phyloP scores from a whole-genome alignment of 1,284 basidiomycete species.

The Malassezia sp. region DNA sequence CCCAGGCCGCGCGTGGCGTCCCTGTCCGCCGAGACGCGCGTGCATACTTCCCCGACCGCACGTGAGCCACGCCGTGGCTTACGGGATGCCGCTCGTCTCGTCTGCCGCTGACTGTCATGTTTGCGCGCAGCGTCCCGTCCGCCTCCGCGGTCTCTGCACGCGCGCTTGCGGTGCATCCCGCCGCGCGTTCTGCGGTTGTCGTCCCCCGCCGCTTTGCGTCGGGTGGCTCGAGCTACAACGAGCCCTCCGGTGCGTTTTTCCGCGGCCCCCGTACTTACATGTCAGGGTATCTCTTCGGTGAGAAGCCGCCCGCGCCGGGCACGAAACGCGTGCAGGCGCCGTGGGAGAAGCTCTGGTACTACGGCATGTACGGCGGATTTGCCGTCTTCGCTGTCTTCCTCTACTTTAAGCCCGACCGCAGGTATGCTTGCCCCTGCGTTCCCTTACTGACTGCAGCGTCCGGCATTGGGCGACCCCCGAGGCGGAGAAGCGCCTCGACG shows the following conservation, averaged over 20 bases:
- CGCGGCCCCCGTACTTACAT: neutral
- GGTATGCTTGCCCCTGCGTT: constrained; percentile 53
- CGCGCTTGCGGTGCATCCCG: neutral
- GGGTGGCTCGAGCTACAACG: constrained; percentile 29
- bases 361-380: constrained; percentile 71
- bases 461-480: constrained; percentile 40
- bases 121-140: constrained; percentile 6
- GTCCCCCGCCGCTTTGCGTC: constrained; percentile 12
- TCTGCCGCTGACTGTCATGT: neutral
- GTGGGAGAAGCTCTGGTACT: constrained; percentile 54
- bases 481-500: constrained; percentile 41
- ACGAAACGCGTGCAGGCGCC: constrained; percentile 72
- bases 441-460: constrained; percentile 22
- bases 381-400: constrained; percentile 62
- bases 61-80: too few species aligned
- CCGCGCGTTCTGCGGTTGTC: neutral
- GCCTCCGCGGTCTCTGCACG: constrained; percentile 2
- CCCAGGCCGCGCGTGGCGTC: too few species aligned
- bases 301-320: constrained; percentile 53
- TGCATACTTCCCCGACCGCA: too few species aligned
- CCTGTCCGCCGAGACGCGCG: too few species aligned
- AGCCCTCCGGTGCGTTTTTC: constrained; percentile 29
- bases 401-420: constrained; percentile 91
- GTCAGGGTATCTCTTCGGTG: constrained; percentile 36
- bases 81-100: too few species aligned